Evolutionary conservation across 2,329 filamentous ascomycete genomes (phyloP), one percentile per base, ranked within the genome.

Genomic region (Ophiostoma triangulosporum): DNA sequence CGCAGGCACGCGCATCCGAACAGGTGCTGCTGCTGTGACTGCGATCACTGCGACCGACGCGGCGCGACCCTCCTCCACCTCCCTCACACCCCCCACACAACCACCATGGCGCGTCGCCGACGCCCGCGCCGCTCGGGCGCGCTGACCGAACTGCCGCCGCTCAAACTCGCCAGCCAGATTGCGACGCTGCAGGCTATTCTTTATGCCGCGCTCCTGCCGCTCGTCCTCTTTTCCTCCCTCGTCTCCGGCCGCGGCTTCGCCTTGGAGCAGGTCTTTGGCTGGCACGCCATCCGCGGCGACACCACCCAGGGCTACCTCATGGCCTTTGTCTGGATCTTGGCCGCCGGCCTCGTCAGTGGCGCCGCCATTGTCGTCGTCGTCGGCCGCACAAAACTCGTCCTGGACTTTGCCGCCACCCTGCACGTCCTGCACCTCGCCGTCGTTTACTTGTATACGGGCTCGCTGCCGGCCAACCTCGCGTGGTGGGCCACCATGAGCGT

Each of bases 361-460:
- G 80, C 94, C 55, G 86, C 88, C 40, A 84, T 96, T 55, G 80
- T 95, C 50, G 70, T 91, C 52, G 73, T 97, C 55, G 81, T 98
- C 60, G 83, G 84, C 20, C 88, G 93, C 57, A 93, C 86, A 48
- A 97, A 97, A 68, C 84, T 97, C 57, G 86, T 97, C 50, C 88
- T 88, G 60, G 93, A 98, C 69, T 98, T 97, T 66, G 87, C 88
- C 31, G 73, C 96, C 24, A 95, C 91, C 2, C 78, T 96, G 17
- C 65, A 69, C 60, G 56, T 56, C 35, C 57, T 69, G 50, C 67
- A 69, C 57, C 60, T 68, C 22, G 45, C 63, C 54, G 59, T 67
- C 29, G 64, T 87, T 27, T 83, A 82, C 20, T 66, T 95, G 32
- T 95, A 95, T 68, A 84, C 86, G 3, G 81, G 81, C 62, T 76